Base-by-base conservation (phyloP, 2,329 filamentous ascomycete genomes). In the Scortechinia acanthostroma region DNA sequence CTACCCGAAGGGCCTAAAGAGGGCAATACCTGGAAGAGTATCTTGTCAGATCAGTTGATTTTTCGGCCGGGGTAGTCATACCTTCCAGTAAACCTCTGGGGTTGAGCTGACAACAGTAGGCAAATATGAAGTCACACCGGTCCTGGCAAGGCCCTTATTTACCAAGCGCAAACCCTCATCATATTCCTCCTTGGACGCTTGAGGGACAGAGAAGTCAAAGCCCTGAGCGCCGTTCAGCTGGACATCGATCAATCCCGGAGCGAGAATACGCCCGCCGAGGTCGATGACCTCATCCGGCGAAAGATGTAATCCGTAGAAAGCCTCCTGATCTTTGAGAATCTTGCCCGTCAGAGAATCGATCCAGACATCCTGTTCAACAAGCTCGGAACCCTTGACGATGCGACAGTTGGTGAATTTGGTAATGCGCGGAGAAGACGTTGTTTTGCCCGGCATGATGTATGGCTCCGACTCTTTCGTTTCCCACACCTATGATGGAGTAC, bases 181-280 rank as follows among this genome's bases (percentile, higher is more conserved):
- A 55, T 94, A 95, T 44, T 76, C 71, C 22, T 71, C 65, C 63
- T 76, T 79, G 55, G 85, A 78, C 15, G 82, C 73, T n/a, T 86
- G 79, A 6, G 89, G 71, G 1, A 81, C 80, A 2, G 88, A 93
- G 62, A 94, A 95, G 68, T 95, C 91, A 70, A 95, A 94, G 46
- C 90, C 90, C 56, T 90, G 91, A 6, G 87, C 90, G 42, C 91
- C 91, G 57, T 96, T 96, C 53, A 96, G 80, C 63, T 96, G 91
- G 44, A 86, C 85, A 52, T 96, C 91, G 54, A 96, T 93, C 58
- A 96, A 75, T 21, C 91, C 91, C 0, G 91, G 89, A 1, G 86
- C 80, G 17, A 96, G 61, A 52, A 95, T 91, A 54, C 88, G 88
- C 47, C 89, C 88, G 44, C 81, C 78, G 1, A 96, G 79, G 56